A percentile compares a stretch with the other conserved stretches of the same genome.
These are phyloP conservation scores for Gonapodya prolifera DNA, from an alignment of 192 early-diverging fungal species.

Conservation along the genomic window DNA sequence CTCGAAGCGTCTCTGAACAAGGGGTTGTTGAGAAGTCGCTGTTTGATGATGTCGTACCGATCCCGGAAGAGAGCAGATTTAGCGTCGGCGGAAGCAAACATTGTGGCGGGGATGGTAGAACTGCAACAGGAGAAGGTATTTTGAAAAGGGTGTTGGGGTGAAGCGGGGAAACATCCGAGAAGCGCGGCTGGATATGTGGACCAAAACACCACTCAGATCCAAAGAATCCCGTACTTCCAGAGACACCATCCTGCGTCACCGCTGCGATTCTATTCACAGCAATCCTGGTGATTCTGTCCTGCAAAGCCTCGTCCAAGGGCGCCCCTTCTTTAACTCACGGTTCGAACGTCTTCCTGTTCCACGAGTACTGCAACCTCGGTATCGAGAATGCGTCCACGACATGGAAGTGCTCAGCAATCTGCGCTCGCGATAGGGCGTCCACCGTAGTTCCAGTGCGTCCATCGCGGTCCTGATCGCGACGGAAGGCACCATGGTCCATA, in stretches of 20 bases:
- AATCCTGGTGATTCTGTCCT: neutral
- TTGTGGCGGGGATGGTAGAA: constrained; percentile 10
- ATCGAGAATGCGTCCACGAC: constrained; percentile 65
- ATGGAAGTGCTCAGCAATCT: too few relatives aligned
- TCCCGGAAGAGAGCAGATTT: constrained; percentile 60
- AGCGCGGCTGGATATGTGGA: too few relatives aligned
- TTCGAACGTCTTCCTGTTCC: constrained; percentile 50
- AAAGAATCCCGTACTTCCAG: neutral
- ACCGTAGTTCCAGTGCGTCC: too few relatives aligned
- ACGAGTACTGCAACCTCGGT: constrained; percentile 52
- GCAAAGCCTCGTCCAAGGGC: too few relatives aligned
- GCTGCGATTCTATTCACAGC: neutral
- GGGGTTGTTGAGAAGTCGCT: constrained; percentile 69
- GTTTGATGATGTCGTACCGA: constrained; percentile 64
- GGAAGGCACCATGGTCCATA: too few relatives aligned
- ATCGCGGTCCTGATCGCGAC: too few relatives aligned
- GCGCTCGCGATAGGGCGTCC: too few relatives aligned
- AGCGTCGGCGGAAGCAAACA: constrained; percentile 47
- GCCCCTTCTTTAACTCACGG: too few relatives aligned
- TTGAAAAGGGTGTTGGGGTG: neutral
- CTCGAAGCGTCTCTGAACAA: constrained; percentile 57
- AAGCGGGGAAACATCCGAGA: too few relatives aligned
- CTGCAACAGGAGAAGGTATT: constrained; percentile 9
- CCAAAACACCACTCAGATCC: neutral
- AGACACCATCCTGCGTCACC: constrained; percentile 1